phyloP scores from a whole-genome alignment of 2,329 filamentous ascomycete species.

The Aspergillus pseudoviridinutans region DNA sequence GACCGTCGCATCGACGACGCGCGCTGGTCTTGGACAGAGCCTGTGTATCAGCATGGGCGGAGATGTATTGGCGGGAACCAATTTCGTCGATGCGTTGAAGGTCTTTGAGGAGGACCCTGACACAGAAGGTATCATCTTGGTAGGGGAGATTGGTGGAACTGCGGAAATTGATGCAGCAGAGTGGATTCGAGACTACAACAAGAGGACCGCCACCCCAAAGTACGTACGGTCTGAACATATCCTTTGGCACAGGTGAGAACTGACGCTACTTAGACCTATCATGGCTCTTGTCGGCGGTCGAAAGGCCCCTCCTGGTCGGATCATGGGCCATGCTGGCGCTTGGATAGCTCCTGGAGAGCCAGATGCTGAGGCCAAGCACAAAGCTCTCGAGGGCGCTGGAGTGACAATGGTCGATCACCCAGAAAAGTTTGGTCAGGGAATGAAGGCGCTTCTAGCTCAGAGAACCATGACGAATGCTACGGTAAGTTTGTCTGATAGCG shows the following conservation, averaged over 20 bases:
- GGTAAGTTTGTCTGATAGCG: conserved; percentile 15
- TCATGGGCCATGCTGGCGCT: conserved; percentile 79
- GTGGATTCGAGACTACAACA: conserved; percentile 65
- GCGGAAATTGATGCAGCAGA: conserved; percentile 69
- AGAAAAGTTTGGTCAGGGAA: conserved; percentile 65
- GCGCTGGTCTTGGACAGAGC: conserved; percentile 72
- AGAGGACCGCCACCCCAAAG: conserved; percentile 59
- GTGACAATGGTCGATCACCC: conserved; percentile 71
- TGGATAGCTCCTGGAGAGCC: conserved; percentile 66
- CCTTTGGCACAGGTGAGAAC: conserved; percentile 13
- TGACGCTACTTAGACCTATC: conserved; percentile 54
- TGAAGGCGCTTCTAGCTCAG: conserved; percentile 57
- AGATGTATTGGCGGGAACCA: conserved; percentile 69
- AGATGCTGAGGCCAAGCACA: conserved; percentile 61
- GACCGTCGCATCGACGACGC: conserved; percentile 68
- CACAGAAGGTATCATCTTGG: conserved; percentile 67
- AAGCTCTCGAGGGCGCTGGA: conserved; percentile 61
- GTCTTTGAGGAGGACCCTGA: conserved; percentile 64
- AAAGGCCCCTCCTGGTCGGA: conserved; percentile 57
- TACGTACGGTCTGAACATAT: conserved; percentile 33
- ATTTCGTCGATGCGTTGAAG: conserved; percentile 65
- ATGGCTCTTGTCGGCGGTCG: conserved; percentile 67
- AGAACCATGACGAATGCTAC: conserved; percentile 26
- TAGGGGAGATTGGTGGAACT: conserved; percentile 69
- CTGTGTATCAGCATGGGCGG: conserved; percentile 75